phyloP scores from a whole-genome alignment of 768 basidiomycete genomes.

The Lactarius psammicola region DNA sequence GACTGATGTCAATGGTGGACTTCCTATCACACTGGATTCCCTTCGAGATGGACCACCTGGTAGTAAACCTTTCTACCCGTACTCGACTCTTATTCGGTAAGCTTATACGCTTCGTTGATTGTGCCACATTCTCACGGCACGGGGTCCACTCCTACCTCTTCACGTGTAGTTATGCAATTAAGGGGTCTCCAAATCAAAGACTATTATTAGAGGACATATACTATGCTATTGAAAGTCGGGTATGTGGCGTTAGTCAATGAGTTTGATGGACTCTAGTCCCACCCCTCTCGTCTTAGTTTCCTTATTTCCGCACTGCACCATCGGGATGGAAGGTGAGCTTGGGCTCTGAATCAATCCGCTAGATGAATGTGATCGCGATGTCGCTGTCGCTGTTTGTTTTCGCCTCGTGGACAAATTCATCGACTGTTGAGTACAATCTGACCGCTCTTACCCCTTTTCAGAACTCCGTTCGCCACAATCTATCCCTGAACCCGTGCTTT shows the following conservation, averaged over 20 bases:
- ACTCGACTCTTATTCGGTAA: slow-evolving; percentile 86
- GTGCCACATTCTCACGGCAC: slow-evolving; percentile 16
- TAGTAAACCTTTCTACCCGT: slow-evolving; percentile 88
- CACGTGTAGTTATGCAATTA: slow-evolving; percentile 76
- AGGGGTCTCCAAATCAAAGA: slow-evolving; percentile 86
- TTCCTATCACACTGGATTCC: slow-evolving; percentile 85
- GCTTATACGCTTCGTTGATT: slow-evolving; percentile 34
- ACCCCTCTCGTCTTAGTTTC: slow-evolving; percentile 54
- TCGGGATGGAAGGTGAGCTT: slow-evolving; percentile 86
- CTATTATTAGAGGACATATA: slow-evolving; percentile 86
- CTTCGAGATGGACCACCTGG: slow-evolving; percentile 85
- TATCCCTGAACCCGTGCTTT: slow-evolving; percentile 87
- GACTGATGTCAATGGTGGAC: slow-evolving; percentile 76
- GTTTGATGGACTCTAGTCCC: slow-evolving; percentile 25
- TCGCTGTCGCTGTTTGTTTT: slow-evolving; percentile 55
- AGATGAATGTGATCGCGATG: slow-evolving; percentile 50
- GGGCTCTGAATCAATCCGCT: slow-evolving; percentile 15
- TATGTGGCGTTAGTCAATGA: slow-evolving; percentile 42
- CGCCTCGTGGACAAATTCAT: slow-evolving; percentile 37
- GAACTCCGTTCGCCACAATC: slow-evolving; percentile 91
- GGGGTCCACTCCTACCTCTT: not conserved
- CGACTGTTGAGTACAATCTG: slow-evolving; percentile 27
- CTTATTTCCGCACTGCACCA: slow-evolving; percentile 83
- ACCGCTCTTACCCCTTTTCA: slow-evolving; percentile 33
- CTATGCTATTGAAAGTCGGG: slow-evolving; percentile 86